Evolutionary conservation across 495 filamentous ascomycete species (phyloP).

Genomic region (Alectoria sarmentosa): DNA sequence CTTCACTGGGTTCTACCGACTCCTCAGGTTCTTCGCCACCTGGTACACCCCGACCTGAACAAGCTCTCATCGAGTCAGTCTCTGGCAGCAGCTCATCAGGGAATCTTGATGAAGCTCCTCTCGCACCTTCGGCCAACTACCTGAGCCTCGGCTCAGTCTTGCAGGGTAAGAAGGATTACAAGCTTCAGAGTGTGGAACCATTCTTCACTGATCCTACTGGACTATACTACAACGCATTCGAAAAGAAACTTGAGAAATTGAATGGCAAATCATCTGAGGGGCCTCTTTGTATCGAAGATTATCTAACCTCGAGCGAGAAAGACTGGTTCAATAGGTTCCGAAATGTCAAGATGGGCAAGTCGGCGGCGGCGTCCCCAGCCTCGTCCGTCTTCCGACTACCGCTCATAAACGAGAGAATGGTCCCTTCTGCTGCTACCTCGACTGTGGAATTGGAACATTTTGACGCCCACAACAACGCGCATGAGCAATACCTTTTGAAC

Average conservation of each 20-base stretch:
- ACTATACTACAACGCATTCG: constrained; percentile 49
- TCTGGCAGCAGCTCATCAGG: background rate
- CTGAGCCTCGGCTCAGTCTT: constrained; percentile 46
- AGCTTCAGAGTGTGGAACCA: constrained; percentile 57
- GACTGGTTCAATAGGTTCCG: constrained; percentile 54
- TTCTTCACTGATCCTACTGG: constrained; percentile 61
- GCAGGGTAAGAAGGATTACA: constrained; percentile 46
- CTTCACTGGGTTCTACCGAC: background rate
- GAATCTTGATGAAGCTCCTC: background rate
- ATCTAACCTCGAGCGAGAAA: constrained; percentile 55
- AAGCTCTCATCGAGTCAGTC: background rate
- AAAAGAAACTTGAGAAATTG: constrained; percentile 45
- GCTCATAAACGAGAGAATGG: constrained; percentile 8
- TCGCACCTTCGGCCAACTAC: constrained; percentile 27
- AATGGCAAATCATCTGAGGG: constrained; percentile 47
- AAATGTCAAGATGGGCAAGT: constrained; percentile 43
- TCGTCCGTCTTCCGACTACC: constrained; percentile 35
- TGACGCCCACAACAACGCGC: constrained; percentile 18
- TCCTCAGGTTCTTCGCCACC: constrained; percentile 8
- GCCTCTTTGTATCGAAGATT: constrained; percentile 56
- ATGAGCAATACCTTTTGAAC: constrained; percentile 54
- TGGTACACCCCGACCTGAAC: constrained; percentile 15
- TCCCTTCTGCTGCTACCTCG: constrained; percentile 4
- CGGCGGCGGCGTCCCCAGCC: constrained; percentile 33
- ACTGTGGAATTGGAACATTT: constrained; percentile 9